Conservation (phyloP, 495 filamentous ascomycete genomes). For the Xylaria cubensis region DNA sequence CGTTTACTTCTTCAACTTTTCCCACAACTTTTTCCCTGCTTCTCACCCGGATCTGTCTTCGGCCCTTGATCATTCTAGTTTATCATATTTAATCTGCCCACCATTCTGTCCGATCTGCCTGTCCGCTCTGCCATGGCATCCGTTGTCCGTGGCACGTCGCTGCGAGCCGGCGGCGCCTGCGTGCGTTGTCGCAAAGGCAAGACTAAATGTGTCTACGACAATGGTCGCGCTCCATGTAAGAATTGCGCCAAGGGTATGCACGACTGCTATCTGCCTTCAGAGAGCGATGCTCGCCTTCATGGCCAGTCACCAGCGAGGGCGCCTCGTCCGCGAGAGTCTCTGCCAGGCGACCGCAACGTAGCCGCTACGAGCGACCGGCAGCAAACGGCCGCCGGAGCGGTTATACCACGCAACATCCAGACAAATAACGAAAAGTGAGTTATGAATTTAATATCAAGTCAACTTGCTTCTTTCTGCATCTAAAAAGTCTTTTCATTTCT, state of each 20-base stretch:
- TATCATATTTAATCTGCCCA: neutral
- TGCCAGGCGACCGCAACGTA: conserved; percentile 53
- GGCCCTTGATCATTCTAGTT: conserved; percentile 28
- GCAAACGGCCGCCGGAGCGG: conserved; percentile 45
- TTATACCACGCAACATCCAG: conserved; percentile 52
- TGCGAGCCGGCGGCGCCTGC: conserved; percentile 59
- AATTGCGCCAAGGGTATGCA: conserved; percentile 63
- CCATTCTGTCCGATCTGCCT: neutral
- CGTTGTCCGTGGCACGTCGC: conserved; percentile 56
- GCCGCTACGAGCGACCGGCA: conserved; percentile 54
- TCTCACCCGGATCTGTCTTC: conserved; percentile 38
- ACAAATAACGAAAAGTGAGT: conserved; percentile 56
- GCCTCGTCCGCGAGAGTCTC: conserved; percentile 49
- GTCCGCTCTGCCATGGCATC: conserved; percentile 45
- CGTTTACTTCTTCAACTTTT: conserved; percentile 11
- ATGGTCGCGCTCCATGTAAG: conserved; percentile 57
- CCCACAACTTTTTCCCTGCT: conserved; percentile 29
- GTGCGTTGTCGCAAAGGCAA: conserved; percentile 63
- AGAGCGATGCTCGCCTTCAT: conserved; percentile 55
- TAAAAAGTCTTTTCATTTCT: conserved; percentile 13
- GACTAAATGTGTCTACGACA: conserved; percentile 61
- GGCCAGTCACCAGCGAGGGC: conserved; percentile 49
- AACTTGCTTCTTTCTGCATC: conserved; percentile 12
- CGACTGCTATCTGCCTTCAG: conserved; percentile 60
- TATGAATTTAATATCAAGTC: neutral